Percentiles rank a stretch among this genome's conserved stretches.
phyloP scores from a whole-genome alignment of 352 stramenopile species.

The Thraustotheca clavata region DNA sequence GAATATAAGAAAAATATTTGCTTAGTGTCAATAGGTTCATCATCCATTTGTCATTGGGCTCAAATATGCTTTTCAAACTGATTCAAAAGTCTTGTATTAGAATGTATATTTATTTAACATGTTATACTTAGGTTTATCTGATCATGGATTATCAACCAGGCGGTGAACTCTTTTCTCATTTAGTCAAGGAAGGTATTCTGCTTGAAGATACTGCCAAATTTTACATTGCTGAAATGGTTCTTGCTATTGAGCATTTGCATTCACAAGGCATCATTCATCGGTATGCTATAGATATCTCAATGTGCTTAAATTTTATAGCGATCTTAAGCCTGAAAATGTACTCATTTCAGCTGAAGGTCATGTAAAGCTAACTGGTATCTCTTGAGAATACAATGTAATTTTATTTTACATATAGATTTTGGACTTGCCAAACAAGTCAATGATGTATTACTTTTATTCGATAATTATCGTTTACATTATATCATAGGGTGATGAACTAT shows the following conservation, averaged over 20 bases:
- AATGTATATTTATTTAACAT: neutral
- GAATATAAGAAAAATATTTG: neutral
- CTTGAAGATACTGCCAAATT: conserved; percentile 36
- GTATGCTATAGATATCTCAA: conserved; percentile 24
- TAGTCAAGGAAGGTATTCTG: conserved; percentile 15
- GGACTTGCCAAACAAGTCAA: conserved; percentile 24
- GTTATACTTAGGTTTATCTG: conserved; percentile 41
- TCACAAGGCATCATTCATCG: conserved; percentile 74
- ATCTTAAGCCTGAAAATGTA: conserved; percentile 20
- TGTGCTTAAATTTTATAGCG: neutral
- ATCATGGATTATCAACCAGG: conserved; percentile 66
- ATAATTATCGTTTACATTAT: neutral
- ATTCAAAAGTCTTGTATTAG: conserved; percentile 49
- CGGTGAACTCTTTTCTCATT: conserved; percentile 60
- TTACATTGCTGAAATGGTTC: conserved; percentile 79
- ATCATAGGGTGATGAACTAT: conserved; percentile 46
- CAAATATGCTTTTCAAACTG: conserved; percentile 70
- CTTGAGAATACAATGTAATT: neutral
- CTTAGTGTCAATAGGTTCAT: conserved; percentile 37
- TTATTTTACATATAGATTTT: conserved; percentile 25
- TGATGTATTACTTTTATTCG: conserved; percentile 1
- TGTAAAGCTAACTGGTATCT: conserved; percentile 17
- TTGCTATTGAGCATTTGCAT: conserved; percentile 76
- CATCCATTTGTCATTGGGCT: conserved; percentile 77
- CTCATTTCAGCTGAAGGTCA: conserved; percentile 20